phyloP scores from a whole-genome alignment of 2,329 filamentous ascomycete species.

The Talaromyces sp. region DNA sequence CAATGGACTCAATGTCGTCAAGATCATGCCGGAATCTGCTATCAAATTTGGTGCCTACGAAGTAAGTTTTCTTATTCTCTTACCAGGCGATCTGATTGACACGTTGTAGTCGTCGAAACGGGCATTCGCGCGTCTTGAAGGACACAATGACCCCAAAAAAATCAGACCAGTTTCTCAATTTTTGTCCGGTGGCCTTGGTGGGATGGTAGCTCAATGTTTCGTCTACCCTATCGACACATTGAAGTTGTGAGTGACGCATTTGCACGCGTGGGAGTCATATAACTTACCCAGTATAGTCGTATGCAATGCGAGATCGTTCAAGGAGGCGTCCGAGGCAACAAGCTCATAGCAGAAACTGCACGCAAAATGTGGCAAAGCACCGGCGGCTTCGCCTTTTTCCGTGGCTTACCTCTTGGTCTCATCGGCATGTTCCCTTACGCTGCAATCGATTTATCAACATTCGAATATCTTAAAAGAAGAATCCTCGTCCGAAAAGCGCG shows the following conservation, averaged over 20 bases:
- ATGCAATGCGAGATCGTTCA: conserved; percentile 94
- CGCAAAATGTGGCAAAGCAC: conserved; percentile 79
- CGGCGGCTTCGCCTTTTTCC: conserved; percentile 74
- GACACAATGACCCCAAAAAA: conserved; percentile 72
- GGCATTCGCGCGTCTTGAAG: conserved; percentile 78
- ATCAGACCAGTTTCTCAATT: conserved; percentile 87
- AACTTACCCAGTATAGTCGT: conserved; percentile 46
- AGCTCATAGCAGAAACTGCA: conserved; percentile 75
- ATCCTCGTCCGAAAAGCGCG: conserved; percentile 69
- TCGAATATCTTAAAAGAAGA: conserved; percentile 81
- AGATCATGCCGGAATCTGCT: conserved; percentile 97
- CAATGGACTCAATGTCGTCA: conserved; percentile 92
- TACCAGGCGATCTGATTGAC: background rate
- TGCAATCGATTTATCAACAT: conserved; percentile 92
- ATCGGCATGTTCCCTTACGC: conserved; percentile 97
- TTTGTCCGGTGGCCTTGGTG: conserved; percentile 81
- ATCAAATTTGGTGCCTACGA: conserved; percentile 99
- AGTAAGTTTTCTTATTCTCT: conserved; percentile 37
- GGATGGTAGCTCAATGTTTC: conserved; percentile 91
- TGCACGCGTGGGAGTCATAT: too few relatives aligned
- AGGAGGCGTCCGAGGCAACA: conserved; percentile 77
- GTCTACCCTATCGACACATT: conserved; percentile 85
- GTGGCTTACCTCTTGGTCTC: conserved; percentile 87
- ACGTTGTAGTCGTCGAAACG: conserved; percentile 70
- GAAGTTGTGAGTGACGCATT: conserved; percentile 51